Conservation (phyloP, 2,329 filamentous ascomycete species). For the Neonectria coccinea region DNA sequence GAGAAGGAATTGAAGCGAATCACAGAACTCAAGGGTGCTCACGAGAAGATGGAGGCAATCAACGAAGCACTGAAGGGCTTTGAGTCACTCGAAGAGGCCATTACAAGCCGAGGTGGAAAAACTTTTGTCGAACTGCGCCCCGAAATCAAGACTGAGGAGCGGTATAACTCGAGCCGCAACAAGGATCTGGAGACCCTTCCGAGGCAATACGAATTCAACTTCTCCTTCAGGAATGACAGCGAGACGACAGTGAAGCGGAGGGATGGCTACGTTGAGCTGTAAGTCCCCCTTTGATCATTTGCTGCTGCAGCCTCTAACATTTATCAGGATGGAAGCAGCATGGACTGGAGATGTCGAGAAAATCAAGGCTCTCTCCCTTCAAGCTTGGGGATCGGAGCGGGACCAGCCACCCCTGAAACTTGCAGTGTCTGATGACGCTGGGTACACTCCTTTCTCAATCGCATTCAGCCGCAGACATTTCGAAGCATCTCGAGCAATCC, state of each 20-base stretch:
- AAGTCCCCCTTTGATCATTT: slow-evolving; percentile 48
- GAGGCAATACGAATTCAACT: slow-evolving; percentile 60
- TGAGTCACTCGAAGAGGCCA: slow-evolving; percentile 51
- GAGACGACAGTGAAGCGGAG: slow-evolving; percentile 67
- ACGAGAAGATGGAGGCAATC: slow-evolving; percentile 69
- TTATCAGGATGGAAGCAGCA: slow-evolving; percentile 73
- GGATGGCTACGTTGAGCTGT: slow-evolving; percentile 73
- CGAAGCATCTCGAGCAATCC: slow-evolving; percentile 71
- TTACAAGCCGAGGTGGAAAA: slow-evolving; percentile 71
- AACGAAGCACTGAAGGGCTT: slow-evolving; percentile 34
- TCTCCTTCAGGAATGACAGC: slow-evolving; percentile 64
- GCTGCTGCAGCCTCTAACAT: slow-evolving; percentile 24
- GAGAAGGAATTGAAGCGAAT: slow-evolving; percentile 39
- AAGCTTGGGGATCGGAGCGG: slow-evolving; percentile 66
- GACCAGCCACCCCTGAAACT: slow-evolving; percentile 72
- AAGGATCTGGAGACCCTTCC: slow-evolving; percentile 32
- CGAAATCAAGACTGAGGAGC: slow-evolving; percentile 51
- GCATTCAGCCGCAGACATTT: slow-evolving; percentile 75
- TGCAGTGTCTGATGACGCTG: slow-evolving; percentile 64
- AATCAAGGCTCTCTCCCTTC: slow-evolving; percentile 73
- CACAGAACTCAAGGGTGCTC: slow-evolving; percentile 34
- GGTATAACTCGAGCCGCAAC: slow-evolving; percentile 9
- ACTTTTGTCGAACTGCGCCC: slow-evolving; percentile 74
- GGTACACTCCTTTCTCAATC: slow-evolving; percentile 73
- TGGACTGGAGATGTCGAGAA: slow-evolving; percentile 76